Percentiles rank a stretch among this genome's conserved stretches.
Evolutionary conservation across 1,284 basidiomycete species (phyloP).

Genomic region (Sphagnurus paluster): DNA sequence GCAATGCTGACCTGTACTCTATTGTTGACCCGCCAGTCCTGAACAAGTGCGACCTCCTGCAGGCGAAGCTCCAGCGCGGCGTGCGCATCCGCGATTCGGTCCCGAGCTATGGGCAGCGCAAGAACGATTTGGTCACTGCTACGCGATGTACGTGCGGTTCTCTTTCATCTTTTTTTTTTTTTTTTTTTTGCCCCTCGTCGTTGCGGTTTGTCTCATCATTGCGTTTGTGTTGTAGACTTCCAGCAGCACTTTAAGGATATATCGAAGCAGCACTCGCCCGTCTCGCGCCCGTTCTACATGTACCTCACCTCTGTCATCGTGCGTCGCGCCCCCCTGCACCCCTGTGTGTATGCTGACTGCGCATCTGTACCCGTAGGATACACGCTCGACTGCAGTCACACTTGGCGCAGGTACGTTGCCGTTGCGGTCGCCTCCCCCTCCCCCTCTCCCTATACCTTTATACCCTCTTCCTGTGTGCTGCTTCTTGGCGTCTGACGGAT

Average conservation of each 20-base stretch:
- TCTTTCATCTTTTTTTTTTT: neutral
- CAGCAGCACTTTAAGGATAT: conserved; percentile 69
- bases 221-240: no score
- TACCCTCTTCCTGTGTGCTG: neutral
- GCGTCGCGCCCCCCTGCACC: no score
- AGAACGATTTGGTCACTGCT: conserved; percentile 55
- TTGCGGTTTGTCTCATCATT: no score
- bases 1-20: no score
- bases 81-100: conserved; percentile 61
- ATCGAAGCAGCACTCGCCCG: conserved; percentile 54
- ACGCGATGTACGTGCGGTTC: conserved; percentile 48
- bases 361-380: conserved; percentile 47
- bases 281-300: conserved; percentile 64
- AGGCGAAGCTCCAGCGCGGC: conserved; percentile 63
- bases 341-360: conserved; percentile 10
- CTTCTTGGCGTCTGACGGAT: neutral
- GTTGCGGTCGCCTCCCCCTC: conserved; percentile 4
- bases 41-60: conserved; percentile 69
- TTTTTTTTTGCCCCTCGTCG: neutral
- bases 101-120: conserved; percentile 60
- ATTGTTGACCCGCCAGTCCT: no score
- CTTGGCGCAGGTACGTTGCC: conserved; percentile 52
- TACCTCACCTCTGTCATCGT: conserved; percentile 77
- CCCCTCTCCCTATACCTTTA: neutral
- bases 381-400: conserved; percentile 65